Evolutionary conservation across 768 basidiomycete species (phyloP), one percentile per base, ranked within the genome.

Genomic region (Pleurotus cornucopiae): DNA sequence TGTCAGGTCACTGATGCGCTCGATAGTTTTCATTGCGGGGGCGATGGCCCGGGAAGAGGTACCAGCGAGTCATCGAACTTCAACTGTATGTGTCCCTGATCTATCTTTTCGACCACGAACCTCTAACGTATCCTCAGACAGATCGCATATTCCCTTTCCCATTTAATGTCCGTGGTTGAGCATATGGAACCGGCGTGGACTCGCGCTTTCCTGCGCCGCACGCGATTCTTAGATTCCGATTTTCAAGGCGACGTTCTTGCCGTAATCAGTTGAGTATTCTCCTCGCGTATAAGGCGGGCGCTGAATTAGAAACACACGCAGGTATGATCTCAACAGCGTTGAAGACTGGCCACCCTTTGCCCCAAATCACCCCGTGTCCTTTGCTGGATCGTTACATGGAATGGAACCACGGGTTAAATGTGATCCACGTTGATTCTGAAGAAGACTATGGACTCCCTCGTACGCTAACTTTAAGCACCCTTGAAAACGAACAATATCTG

Each of bases 241-340:
- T 94, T 94, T 61, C 85, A 94, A 60, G 93, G 92, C 1, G 91
- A 94, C 55, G 76, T 92, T 5, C 75, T 94, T 3, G 88, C 91
- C 7, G 88, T 94, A 5, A 84, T 94, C 57, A 86, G 88, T 88
- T 58, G 49, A 81, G 64, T 48, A n/a, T 23, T 13, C 26, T 46
- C 40, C 58, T 18, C 21, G 39, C 58, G 18, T 5, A 20, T 5
- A 21, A 26, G 12, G 2, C 16, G 20, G 13, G 12, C 46, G 11
- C 57, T 38, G n/a, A 2, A 40, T 34, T 55, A 41, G 43, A 4
- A 16, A 3, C 9, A 16, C 47, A 26, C 23, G 16, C 30, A 91
- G 89, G 81, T 30, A 82, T 95, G 80, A 84, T 91, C 54, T 86
- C 91, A 0, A 85, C 84, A 0, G 79, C 90, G 6, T 72, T 95